Percentiles rank a stretch among this genome's conserved stretches.
These are phyloP conservation scores for Erigeron canadensis DNA, from an alignment of 129 eudicot species.

Conservation along the genomic window DNA sequence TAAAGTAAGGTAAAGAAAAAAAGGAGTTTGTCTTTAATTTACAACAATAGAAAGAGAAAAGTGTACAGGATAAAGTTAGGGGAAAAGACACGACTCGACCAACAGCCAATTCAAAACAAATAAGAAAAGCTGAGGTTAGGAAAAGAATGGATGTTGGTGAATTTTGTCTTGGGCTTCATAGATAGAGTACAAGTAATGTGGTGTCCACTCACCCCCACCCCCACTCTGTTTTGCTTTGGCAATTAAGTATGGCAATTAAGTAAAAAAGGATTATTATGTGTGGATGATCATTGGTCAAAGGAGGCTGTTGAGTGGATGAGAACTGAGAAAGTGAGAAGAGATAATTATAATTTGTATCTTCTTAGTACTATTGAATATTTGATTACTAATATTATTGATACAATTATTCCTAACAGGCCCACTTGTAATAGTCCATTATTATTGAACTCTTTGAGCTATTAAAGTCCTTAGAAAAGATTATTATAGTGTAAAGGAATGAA, in stretches of 20 bases:
- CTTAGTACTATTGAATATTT: background rate
- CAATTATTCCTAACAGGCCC: slow-evolving; percentile 30
- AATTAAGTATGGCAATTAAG: slow-evolving; percentile 25
- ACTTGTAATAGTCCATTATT: background rate
- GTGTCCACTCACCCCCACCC: slow-evolving; percentile 30
- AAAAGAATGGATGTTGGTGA: slow-evolving; percentile 25
- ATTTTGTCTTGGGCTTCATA: slow-evolving; percentile 13
- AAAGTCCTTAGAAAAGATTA: slow-evolving; percentile 24
- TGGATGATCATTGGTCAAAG: slow-evolving; percentile 28
- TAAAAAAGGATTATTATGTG: slow-evolving; percentile 10
- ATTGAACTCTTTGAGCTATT: background rate
- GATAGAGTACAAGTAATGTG: slow-evolving; percentile 25
- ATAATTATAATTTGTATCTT: too few relatives aligned
- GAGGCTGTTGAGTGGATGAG: slow-evolving; percentile 26
- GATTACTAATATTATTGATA: slow-evolving; percentile 13
- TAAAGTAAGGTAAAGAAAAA: slow-evolving; percentile 12
- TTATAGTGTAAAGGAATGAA: slow-evolving; percentile 23
- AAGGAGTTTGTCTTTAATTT: slow-evolving; percentile 1
- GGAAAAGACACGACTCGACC: slow-evolving; percentile 8
- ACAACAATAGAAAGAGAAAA: background rate
- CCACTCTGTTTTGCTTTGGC: background rate
- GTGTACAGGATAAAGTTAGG: slow-evolving; percentile 9
- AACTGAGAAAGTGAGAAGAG: slow-evolving; percentile 2
- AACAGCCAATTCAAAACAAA: background rate
- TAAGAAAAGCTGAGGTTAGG: slow-evolving; percentile 17